These are phyloP conservation scores for Pseudocercospora fuligena DNA, from an alignment of 2,329 filamentous ascomycete species.

Conservation along the genomic window DNA sequence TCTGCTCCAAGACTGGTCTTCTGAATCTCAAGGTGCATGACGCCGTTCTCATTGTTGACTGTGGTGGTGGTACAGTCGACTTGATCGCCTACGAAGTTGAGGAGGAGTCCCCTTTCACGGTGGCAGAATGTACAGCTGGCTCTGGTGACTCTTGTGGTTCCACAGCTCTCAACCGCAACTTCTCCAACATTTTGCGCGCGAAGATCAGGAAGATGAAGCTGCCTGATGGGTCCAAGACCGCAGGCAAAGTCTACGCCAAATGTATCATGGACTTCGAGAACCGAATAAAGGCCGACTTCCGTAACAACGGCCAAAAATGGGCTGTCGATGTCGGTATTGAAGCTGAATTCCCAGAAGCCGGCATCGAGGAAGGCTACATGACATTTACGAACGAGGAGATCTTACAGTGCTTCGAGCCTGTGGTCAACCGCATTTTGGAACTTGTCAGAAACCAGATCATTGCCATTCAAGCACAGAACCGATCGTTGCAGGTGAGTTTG, in stretches of 20 bases:
- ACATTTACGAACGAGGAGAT: slow-evolving; percentile 99
- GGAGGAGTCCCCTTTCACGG: slow-evolving; percentile 94
- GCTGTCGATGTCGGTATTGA: slow-evolving; percentile 97
- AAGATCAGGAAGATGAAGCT: slow-evolving; percentile 99
- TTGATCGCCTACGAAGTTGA: slow-evolving; percentile 98
- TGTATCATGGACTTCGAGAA: slow-evolving; percentile 99
- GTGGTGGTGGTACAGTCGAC: slow-evolving; percentile 97
- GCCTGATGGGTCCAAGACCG: slow-evolving; percentile 93
- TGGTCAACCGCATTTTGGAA: slow-evolving; percentile 95
- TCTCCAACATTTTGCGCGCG: slow-evolving; percentile 94
- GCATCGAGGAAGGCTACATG: slow-evolving; percentile 99
- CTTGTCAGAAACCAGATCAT: slow-evolving; percentile 98
- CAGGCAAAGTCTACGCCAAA: slow-evolving; percentile 97
- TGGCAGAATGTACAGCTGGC: slow-evolving; percentile 94
- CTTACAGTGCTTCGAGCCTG: slow-evolving; percentile 96
- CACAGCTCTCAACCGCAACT: slow-evolving; percentile 97
- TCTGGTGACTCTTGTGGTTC: slow-evolving; percentile 98
- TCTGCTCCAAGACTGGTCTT: slow-evolving; percentile 95
- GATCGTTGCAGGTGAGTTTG: slow-evolving; percentile 72
- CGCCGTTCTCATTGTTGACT: slow-evolving; percentile 97
- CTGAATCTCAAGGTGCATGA: slow-evolving; percentile 98
- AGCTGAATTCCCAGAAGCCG: slow-evolving; percentile 95
- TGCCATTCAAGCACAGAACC: slow-evolving; percentile 96
- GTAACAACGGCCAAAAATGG: slow-evolving; percentile 99
- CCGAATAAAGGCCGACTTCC: slow-evolving; percentile 98